These are phyloP conservation scores for Tetrapisispora nanseiensis DNA, from an alignment of 805 yeast species.

Conservation along the genomic window DNA sequence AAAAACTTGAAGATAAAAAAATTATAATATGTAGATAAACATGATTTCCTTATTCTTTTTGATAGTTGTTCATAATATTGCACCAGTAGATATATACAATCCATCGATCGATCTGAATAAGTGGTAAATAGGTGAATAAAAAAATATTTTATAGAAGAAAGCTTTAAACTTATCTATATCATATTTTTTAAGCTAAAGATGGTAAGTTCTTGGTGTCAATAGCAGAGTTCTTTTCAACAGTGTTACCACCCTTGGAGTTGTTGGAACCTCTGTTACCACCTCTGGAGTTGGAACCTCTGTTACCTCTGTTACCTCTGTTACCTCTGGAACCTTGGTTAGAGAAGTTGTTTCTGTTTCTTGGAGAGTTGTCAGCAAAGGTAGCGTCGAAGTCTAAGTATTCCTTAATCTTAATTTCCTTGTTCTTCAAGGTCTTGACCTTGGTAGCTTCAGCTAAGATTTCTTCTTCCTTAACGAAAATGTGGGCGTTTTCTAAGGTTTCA, in stretches of 20 bases:
- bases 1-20: conserved; percentile 4
- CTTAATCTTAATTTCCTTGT: conserved; percentile 78
- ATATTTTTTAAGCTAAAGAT: conserved; percentile 41
- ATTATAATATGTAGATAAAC: conserved; percentile 4
- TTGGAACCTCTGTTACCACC: conserved; percentile 73
- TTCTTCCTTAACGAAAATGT: conserved; percentile 54
- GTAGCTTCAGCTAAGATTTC: conserved; percentile 53
- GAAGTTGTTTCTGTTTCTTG: conserved; percentile 9
- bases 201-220: conserved; percentile 64
- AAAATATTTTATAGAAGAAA: conserved; percentile 4
- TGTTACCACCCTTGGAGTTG: conserved; percentile 16
- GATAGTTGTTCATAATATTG: conserved; percentile 5
- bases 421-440: conserved; percentile 54
- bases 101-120: conserved; percentile 8
- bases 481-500: conserved; percentile 34
- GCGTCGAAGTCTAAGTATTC: conserved; percentile 65
- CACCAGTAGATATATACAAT: conserved; percentile 5
- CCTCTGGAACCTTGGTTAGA: conserved; percentile 21
- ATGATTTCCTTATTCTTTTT: conserved; percentile 4
- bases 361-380: conserved; percentile 50
- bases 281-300: too few species aligned
- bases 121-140: conserved; percentile 3
- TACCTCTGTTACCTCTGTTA: conserved; percentile 33
- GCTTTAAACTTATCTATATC: background rate
- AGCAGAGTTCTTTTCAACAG: conserved; percentile 29